Percentiles rank a stretch among this genome's conserved stretches.
Conservation (phyloP, 108 stramenopile genomes). For the Epithemia pelagica region DNA sequence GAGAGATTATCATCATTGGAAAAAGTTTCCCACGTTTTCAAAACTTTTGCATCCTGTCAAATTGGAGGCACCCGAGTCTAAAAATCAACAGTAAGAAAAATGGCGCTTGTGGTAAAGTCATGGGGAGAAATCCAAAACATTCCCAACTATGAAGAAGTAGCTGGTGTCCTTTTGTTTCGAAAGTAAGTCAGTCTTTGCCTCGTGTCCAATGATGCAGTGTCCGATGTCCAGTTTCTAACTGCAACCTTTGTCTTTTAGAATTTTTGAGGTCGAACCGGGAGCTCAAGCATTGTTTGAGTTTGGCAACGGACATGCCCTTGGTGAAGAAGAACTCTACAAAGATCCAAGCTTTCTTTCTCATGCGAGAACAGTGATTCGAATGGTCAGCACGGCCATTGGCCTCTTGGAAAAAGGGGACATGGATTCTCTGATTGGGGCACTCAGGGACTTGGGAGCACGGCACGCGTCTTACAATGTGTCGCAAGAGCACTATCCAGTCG, state of each 20-base stretch:
- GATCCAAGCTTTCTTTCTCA: slow-evolving; percentile 20
- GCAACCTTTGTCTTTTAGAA: slow-evolving; percentile 1
- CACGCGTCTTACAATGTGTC: slow-evolving; percentile 27
- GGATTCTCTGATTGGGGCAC: slow-evolving; percentile 7
- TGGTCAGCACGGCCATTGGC: slow-evolving; percentile 15
- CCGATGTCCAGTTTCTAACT: background rate
- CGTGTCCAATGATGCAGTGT: background rate
- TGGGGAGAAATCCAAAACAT: slow-evolving; percentile 21
- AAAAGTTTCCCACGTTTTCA: too few species aligned
- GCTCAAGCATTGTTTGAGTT: slow-evolving; percentile 16
- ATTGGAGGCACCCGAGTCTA: too few species aligned
- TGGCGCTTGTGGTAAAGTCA: slow-evolving; percentile 11
- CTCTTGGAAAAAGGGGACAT: slow-evolving; percentile 26
- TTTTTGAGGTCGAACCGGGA: slow-evolving; percentile 28
- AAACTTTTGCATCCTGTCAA: too few species aligned
- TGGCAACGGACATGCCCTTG: slow-evolving; percentile 9
- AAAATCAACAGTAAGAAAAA: too few species aligned
- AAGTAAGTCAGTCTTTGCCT: slow-evolving; percentile 14
- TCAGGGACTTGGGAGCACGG: slow-evolving; percentile 17
- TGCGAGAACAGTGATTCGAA: slow-evolving; percentile 16
- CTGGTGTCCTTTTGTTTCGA: slow-evolving; percentile 25
- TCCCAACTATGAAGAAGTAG: slow-evolving; percentile 28
- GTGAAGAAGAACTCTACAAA: slow-evolving; percentile 18
- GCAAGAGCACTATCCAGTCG: slow-evolving; percentile 26
- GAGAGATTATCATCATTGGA: too few species aligned